A percentile compares a stretch with the other conserved stretches of the same genome.
Evolutionary conservation across 352 stramenopile genomes (phyloP).

Genomic region (Phytophthora colocasiae): DNA sequence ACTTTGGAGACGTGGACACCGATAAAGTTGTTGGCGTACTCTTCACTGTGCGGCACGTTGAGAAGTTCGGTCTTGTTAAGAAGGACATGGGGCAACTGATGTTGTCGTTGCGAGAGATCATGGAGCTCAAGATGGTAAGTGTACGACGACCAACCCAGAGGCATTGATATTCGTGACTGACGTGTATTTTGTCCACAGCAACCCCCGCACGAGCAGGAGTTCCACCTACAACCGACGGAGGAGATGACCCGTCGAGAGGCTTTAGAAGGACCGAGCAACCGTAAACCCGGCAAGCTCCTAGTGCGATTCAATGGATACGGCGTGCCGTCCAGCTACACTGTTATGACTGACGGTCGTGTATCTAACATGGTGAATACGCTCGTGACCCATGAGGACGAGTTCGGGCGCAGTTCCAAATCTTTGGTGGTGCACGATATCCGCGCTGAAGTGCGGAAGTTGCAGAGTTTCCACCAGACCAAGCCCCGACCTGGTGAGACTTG

Average conservation of each 20-base stretch:
- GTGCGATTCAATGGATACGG: constrained; percentile 78
- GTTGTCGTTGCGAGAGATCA: constrained; percentile 69
- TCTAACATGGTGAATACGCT: constrained; percentile 55
- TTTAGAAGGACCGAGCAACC: constrained; percentile 59
- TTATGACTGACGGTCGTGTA: constrained; percentile 54
- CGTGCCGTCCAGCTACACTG: constrained; percentile 64
- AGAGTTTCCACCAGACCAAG: constrained; percentile 72
- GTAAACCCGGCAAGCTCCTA: constrained; percentile 72
- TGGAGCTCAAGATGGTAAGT: constrained; percentile 77
- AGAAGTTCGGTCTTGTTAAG: constrained; percentile 80
- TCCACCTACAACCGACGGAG: constrained; percentile 65
- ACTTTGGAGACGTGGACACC: constrained; percentile 80
- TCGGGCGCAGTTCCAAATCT: constrained; percentile 49
- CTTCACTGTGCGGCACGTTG: constrained; percentile 72
- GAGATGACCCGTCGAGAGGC: constrained; percentile 62
- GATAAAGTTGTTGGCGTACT: constrained; percentile 72
- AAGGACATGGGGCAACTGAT: constrained; percentile 75
- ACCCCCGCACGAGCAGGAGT: constrained; percentile 62
- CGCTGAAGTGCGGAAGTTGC: constrained; percentile 65
- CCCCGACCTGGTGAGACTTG: constrained; percentile 66
- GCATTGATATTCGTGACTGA: constrained; percentile 14
- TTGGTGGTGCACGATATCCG: constrained; percentile 63
- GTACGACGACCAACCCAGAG: neutral
- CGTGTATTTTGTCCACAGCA: constrained; percentile 40
- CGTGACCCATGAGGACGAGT: constrained; percentile 80